These are phyloP conservation scores for Apophysomyces trapeziformis DNA, from an alignment of 371 early-diverging fungal genomes.

Conservation along the genomic window DNA sequence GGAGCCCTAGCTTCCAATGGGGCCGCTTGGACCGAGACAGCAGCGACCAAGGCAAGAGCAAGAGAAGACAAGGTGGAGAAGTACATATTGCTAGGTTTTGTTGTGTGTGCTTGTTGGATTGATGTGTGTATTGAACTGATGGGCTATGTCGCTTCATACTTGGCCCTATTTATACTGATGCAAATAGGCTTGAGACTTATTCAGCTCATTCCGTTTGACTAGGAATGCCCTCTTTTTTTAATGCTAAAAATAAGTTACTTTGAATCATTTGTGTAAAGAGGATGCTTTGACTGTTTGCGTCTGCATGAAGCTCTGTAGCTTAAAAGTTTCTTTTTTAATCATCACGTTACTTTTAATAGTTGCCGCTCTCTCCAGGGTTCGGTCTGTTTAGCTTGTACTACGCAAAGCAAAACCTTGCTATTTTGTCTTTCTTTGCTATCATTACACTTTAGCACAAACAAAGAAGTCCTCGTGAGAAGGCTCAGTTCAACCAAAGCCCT, in stretches of 20 bases:
- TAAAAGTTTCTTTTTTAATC: neutral
- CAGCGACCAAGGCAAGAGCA: constrained; percentile 7
- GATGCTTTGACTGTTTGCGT: neutral
- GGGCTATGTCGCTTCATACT: neutral
- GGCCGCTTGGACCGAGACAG: constrained; percentile 15
- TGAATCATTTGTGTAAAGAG: neutral
- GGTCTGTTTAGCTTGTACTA: neutral
- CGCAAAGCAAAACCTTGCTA: neutral
- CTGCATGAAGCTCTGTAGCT: constrained; percentile 2
- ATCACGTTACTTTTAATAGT: constrained; percentile 7
- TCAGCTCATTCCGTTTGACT: neutral
- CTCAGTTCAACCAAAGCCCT: neutral
- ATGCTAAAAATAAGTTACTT: constrained; percentile 1
- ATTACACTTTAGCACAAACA: neutral
- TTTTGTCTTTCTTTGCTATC: neutral
- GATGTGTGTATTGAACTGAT: too few relatives aligned
- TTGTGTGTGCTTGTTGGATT: neutral
- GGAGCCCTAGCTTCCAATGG: constrained; percentile 14
- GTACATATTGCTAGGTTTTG: neutral
- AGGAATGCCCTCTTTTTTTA: neutral
- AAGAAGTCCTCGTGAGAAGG: constrained; percentile 1
- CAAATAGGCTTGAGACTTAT: neutral
- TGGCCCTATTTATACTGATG: constrained; percentile 1
- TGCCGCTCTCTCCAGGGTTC: neutral
- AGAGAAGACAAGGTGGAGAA: constrained; percentile 5